phyloP scores from a whole-genome alignment of 75 land plant genomes.

The Ceratopteris richardii region DNA sequence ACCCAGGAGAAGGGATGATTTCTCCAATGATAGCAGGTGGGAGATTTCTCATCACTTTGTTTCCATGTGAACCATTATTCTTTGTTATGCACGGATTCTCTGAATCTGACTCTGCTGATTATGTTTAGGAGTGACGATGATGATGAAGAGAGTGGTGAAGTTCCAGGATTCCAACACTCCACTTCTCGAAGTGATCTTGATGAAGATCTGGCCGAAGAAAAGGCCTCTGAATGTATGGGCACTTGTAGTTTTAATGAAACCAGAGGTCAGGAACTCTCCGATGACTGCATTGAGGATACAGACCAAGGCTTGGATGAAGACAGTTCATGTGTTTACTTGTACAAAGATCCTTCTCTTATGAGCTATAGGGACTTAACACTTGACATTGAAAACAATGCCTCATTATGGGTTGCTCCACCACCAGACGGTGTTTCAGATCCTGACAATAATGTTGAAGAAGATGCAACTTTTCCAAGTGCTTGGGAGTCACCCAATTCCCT shows the following conservation, averaged over 20 bases:
- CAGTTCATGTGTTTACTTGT: not conserved
- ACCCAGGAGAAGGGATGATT: not conserved
- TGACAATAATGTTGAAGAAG: too few relatives aligned
- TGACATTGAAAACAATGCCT: too few relatives aligned
- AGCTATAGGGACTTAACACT: not conserved
- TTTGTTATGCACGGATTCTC: not conserved
- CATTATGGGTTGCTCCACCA: too few relatives aligned
- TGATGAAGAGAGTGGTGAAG: not conserved
- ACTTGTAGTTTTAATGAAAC: not conserved
- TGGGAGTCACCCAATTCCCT: too few relatives aligned
- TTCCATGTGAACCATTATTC: too few relatives aligned
- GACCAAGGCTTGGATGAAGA: too few relatives aligned
- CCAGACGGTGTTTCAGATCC: too few relatives aligned
- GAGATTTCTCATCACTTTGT: too few relatives aligned
- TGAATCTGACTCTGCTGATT: not conserved
- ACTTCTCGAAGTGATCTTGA: too few relatives aligned
- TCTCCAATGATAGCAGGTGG: slow-evolving; percentile 1
- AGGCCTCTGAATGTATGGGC: not conserved
- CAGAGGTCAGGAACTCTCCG: too few relatives aligned
- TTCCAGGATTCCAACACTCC: too few relatives aligned
- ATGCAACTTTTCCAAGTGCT: too few relatives aligned
- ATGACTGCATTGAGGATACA: not conserved
- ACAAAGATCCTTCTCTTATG: not conserved
- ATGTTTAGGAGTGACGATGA: not conserved
- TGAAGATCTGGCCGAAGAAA: not conserved